These are phyloP conservation scores for Lentithecium fluviatile DNA, from an alignment of 495 filamentous ascomycete genomes.

Conservation along the genomic window DNA sequence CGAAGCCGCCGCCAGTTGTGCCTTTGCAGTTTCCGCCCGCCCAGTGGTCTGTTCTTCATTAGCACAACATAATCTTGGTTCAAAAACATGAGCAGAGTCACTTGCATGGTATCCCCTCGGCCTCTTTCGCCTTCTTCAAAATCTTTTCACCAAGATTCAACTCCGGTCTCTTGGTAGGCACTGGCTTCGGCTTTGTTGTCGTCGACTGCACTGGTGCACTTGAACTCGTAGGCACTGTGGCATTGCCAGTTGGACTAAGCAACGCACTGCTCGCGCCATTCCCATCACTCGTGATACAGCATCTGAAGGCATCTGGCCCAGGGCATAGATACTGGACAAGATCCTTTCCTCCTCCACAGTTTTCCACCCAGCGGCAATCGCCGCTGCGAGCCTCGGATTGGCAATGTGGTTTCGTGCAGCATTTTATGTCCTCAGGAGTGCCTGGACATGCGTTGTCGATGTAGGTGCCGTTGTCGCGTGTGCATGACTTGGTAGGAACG, in stretches of 20 bases:
- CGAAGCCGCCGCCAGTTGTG: conserved; percentile 37
- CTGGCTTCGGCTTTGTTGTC: conserved; percentile 7
- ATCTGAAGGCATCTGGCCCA: conserved; percentile 19
- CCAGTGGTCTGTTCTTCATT: conserved; percentile 27
- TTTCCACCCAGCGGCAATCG: conserved; percentile 21
- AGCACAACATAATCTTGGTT: neutral
- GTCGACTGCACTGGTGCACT: neutral
- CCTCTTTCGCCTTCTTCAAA: conserved; percentile 25
- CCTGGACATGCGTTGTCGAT: conserved; percentile 25
- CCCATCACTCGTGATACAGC: conserved; percentile 12
- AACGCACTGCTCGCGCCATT: neutral
- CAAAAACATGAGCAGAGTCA: neutral
- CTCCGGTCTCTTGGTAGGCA: neutral
- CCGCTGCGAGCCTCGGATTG: neutral
- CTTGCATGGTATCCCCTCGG: conserved; percentile 24
- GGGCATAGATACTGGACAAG: conserved; percentile 19
- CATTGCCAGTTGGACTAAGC: neutral
- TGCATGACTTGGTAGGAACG: conserved; percentile 22
- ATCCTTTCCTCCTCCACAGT: conserved; percentile 11
- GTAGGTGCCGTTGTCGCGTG: conserved; percentile 16
- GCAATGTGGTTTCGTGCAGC: conserved; percentile 24
- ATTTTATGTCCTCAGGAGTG: conserved; percentile 29
- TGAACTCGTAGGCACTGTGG: neutral
- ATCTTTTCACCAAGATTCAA: conserved; percentile 25
- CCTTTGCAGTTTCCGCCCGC: conserved; percentile 39